Conservation (phyloP, 306 rosid species). For the Pachyrhizus erosus region DNA sequence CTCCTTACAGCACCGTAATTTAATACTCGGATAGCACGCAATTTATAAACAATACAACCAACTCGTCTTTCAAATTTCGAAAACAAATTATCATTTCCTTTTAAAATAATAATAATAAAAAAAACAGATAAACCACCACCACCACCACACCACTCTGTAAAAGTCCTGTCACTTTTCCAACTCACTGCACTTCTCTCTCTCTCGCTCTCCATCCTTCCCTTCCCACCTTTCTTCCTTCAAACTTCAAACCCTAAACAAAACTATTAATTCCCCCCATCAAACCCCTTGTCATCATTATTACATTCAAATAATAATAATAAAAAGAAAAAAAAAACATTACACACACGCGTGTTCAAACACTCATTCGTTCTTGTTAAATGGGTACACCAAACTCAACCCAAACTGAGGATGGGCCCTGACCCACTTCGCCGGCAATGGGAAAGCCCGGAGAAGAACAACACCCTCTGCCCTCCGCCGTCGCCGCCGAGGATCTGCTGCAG, state of each 20-base stretch:
- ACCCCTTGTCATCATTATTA: neutral
- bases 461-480: conserved; percentile 47
- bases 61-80: neutral
- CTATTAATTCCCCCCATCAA: conserved; percentile 15
- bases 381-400: conserved; percentile 44
- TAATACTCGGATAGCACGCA: neutral
- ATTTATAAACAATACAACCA: neutral
- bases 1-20: neutral
- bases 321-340: neutral
- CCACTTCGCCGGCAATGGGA: conserved; percentile 70
- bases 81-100: neutral
- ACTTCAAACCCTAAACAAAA: conserved; percentile 33
- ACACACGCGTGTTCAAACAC: neutral
- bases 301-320: neutral
- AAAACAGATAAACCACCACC: neutral
- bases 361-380: conserved; percentile 43
- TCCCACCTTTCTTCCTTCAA: neutral
- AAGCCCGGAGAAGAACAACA: conserved; percentile 63
- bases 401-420: conserved; percentile 56
- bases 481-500: conserved; percentile 43
- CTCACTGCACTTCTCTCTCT: neutral
- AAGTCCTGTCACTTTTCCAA: neutral
- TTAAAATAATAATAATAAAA: neutral
- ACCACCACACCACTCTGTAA: neutral
- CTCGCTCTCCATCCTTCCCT: neutral